Evolutionary conservation across 2,329 filamentous ascomycete species (phyloP).

Genomic region (Massarina eburnea): DNA sequence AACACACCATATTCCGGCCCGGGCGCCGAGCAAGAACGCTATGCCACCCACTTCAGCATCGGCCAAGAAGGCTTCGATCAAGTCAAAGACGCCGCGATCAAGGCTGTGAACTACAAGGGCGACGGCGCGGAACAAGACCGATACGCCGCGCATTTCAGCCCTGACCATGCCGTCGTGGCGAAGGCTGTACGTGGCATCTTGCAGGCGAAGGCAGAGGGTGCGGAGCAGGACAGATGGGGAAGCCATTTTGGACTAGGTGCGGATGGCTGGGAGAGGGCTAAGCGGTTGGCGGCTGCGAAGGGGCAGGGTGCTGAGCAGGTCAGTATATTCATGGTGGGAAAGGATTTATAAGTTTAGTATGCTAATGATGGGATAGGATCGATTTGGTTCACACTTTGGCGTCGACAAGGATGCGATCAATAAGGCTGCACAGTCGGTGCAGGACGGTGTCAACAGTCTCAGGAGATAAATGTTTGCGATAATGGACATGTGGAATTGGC

Average conservation of each 20-base stretch:
- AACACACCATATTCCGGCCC: background rate
- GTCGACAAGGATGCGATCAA: constrained; percentile 20
- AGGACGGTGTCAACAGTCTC: constrained; percentile 21
- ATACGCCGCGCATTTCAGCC: constrained; percentile 32
- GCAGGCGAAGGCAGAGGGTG: constrained; percentile 21
- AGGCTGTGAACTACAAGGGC: constrained; percentile 20
- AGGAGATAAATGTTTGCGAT: background rate
- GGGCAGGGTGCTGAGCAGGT: constrained; percentile 41
- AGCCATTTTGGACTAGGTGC: constrained; percentile 27
- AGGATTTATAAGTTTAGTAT: background rate
- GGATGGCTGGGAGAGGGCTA: constrained; percentile 34
- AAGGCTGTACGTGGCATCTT: constrained; percentile 25
- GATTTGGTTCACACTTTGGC: constrained; percentile 32
- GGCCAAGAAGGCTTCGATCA: constrained; percentile 17
- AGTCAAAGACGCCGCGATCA: constrained; percentile 21
- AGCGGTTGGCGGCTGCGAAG: constrained; percentile 26
- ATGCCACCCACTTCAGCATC: constrained; percentile 30
- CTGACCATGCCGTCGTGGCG: constrained; percentile 27
- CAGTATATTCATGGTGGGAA: constrained; percentile 2
- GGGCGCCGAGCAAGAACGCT: constrained; percentile 38
- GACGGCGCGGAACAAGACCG: constrained; percentile 36
- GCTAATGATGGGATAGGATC: constrained; percentile 25
- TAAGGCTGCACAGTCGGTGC: constrained; percentile 27
- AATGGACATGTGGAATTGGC: background rate
- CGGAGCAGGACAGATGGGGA: constrained; percentile 24